Percentiles rank a stretch among this genome's conserved stretches.
Evolutionary conservation across 495 filamentous ascomycete genomes (phyloP).

Genomic region (Hypoxylon crocopeplum): DNA sequence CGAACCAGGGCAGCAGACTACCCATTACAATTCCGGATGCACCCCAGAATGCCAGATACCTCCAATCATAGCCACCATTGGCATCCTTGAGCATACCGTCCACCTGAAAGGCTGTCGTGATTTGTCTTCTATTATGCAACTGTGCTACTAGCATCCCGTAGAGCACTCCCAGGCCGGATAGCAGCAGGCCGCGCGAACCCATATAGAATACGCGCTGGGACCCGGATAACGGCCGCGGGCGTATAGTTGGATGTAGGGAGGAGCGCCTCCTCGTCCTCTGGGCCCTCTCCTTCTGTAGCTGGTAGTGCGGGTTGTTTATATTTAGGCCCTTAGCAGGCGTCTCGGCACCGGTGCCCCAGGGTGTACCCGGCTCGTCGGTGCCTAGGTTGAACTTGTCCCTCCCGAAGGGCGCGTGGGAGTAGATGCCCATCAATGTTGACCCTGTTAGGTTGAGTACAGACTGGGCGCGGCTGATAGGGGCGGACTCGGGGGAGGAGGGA

Average conservation of each 20-base stretch:
- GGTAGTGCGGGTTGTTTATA: constrained; percentile 38
- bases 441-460: constrained; percentile 88
- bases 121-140: constrained; percentile 50
- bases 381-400: constrained; percentile 46
- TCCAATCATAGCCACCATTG: constrained; percentile 58
- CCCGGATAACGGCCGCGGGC: constrained; percentile 23
- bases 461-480: constrained; percentile 64
- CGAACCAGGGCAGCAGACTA: constrained; percentile 82
- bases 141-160: constrained; percentile 89
- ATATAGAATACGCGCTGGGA: constrained; percentile 40
- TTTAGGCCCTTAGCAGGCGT: constrained; percentile 56
- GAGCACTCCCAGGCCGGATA: constrained; percentile 82
- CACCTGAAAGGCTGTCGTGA: constrained; percentile 59
- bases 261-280: constrained; percentile 28
- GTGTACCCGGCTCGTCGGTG: constrained; percentile 46
- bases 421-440: constrained; percentile 90
- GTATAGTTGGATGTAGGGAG: constrained; percentile 26
- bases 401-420: constrained; percentile 67
- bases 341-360: constrained; percentile 77
- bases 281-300: constrained; percentile 36
- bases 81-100: constrained; percentile 56
- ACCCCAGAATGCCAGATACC: constrained; percentile 83
- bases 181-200: constrained; percentile 62
- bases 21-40: constrained; percentile 77
- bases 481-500: constrained; percentile 29